A percentile compares a stretch with the other conserved stretches of the same genome.
Evolutionary conservation across 106 monocot species (phyloP).

Genomic region (Alisma plantagoaquatica): DNA sequence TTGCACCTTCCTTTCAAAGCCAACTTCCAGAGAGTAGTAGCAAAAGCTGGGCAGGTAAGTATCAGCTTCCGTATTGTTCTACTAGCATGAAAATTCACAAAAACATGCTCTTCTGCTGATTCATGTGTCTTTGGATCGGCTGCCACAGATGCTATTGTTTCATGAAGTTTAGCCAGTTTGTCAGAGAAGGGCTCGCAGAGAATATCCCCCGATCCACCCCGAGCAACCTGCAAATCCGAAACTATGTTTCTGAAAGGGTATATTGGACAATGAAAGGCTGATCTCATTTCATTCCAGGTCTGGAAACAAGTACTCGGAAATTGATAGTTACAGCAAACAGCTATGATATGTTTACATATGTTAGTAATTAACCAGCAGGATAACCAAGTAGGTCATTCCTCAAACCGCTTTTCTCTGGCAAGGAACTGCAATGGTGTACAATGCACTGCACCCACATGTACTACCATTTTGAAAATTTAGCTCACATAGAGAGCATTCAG

Average conservation of each 20-base stretch:
- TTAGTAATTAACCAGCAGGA: too few relatives aligned
- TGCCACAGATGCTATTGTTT: constrained; percentile 61
- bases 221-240: constrained; percentile 76
- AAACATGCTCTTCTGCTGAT: constrained; percentile 47
- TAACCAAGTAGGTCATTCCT: too few relatives aligned
- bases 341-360: too few relatives aligned
- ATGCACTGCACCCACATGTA: too few relatives aligned
- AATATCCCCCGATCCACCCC: constrained; percentile 55
- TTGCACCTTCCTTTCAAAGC: constrained; percentile 66
- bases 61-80: constrained; percentile 74
- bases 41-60: constrained; percentile 53
- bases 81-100: constrained; percentile 82
- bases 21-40: constrained; percentile 51
- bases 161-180: constrained; percentile 37
- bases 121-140: constrained; percentile 41
- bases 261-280: too few relatives aligned
- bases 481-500: too few relatives aligned
- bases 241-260: too few relatives aligned
- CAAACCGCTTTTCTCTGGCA: too few relatives aligned
- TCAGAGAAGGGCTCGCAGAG: constrained; percentile 30
- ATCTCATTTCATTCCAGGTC: too few relatives aligned
- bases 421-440: too few relatives aligned
- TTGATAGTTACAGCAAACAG: neutral
- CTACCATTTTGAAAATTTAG: too few relatives aligned
- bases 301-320: neutral